These are phyloP conservation scores for Scedosporium apiospermum DNA, from an alignment of 2,329 filamentous ascomycete genomes.

Conservation along the genomic window DNA sequence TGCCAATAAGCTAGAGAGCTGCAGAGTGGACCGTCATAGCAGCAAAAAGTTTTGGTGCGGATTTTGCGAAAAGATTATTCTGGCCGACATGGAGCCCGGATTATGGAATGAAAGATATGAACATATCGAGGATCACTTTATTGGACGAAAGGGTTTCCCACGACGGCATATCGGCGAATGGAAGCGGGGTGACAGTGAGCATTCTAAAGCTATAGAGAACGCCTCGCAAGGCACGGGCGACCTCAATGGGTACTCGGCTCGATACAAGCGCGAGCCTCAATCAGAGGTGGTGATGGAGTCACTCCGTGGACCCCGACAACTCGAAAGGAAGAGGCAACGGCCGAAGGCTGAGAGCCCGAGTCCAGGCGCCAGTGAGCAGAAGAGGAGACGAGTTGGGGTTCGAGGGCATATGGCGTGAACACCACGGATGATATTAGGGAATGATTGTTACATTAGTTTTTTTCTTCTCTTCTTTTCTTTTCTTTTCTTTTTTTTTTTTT, in stretches of 20 bases:
- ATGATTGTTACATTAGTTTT: too few relatives aligned
- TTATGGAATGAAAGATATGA: slow-evolving; percentile 51
- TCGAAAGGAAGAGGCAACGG: neutral
- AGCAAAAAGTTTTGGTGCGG: slow-evolving; percentile 76
- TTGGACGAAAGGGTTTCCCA: slow-evolving; percentile 31
- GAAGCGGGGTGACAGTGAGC: slow-evolving; percentile 27
- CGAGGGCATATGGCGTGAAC: neutral
- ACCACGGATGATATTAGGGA: too few relatives aligned
- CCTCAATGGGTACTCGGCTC: neutral
- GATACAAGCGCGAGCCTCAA: too few relatives aligned
- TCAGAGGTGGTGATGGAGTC: too few relatives aligned
- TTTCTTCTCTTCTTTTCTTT: too few relatives aligned
- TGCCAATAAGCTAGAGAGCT: slow-evolving; percentile 37
- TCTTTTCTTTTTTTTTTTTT: too few relatives aligned
- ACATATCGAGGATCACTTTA: slow-evolving; percentile 69
- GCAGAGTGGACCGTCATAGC: slow-evolving; percentile 54
- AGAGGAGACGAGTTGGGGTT: too few relatives aligned
- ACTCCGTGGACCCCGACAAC: neutral
- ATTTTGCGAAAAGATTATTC: slow-evolving; percentile 56
- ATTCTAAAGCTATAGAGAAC: too few relatives aligned
- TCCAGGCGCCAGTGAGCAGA: too few relatives aligned
- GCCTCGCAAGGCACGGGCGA: neutral
- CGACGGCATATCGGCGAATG: slow-evolving; percentile 46
- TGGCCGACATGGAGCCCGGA: slow-evolving; percentile 12
- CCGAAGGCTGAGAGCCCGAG: neutral